Conservation (phyloP, 2,329 filamentous ascomycete species). For the Tolypocladium sp. region DNA sequence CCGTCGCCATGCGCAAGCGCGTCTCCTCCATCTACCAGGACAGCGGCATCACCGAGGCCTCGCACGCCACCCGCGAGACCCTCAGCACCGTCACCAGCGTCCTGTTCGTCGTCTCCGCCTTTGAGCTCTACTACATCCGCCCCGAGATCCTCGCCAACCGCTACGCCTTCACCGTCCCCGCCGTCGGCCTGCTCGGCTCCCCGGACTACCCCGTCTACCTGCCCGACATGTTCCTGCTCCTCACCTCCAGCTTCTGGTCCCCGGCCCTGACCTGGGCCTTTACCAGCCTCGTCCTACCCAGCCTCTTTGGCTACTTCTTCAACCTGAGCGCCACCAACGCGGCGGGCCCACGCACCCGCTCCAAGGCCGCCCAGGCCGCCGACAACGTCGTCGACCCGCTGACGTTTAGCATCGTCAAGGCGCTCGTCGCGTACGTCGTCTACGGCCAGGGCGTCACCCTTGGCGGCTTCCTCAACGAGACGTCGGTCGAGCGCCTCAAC, state of each 20-base stretch:
- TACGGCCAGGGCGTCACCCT: conserved; percentile 61
- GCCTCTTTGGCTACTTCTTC: conserved; percentile 76
- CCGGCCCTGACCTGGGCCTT: conserved; percentile 68
- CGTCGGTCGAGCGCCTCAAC: conserved; percentile 54
- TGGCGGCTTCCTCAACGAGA: conserved; percentile 49
- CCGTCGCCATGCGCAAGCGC: conserved; percentile 56
- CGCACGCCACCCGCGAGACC: conserved; percentile 56
- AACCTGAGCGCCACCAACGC: conserved; percentile 59
- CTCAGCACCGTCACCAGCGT: conserved; percentile 67
- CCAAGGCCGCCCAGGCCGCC: conserved; percentile 21
- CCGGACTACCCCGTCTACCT: conserved; percentile 54
- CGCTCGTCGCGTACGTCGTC: conserved; percentile 69
- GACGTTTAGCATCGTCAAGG: conserved; percentile 85
- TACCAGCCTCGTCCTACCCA: conserved; percentile 63
- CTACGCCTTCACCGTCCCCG: conserved; percentile 65
- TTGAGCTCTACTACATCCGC: conserved; percentile 65
- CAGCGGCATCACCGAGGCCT: conserved; percentile 57
- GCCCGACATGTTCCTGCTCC: conserved; percentile 71
- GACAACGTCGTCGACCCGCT: conserved; percentile 71
- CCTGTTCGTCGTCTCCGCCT: conserved; percentile 54
- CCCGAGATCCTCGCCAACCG: conserved; percentile 61
- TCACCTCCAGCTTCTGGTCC: conserved; percentile 75
- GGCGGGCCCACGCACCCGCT: conserved; percentile 32
- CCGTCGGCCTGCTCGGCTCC: conserved; percentile 44
- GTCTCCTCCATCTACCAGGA: conserved; percentile 55